Base-by-base conservation (phyloP, 306 rosid genomes). In the Cicer chorassanicum region DNA sequence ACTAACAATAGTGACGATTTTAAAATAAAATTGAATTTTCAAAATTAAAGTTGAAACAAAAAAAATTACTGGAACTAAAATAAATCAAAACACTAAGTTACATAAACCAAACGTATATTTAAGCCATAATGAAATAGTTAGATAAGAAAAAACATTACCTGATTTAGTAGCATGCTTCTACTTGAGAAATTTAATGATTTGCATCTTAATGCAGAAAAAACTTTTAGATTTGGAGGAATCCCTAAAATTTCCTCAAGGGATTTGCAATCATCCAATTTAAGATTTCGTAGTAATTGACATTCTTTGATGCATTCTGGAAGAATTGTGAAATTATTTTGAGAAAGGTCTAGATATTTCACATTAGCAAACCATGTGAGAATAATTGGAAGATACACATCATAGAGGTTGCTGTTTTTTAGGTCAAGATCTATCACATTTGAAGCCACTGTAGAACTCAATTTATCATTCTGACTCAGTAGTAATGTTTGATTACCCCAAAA, bases 221-320 rank as follows among this genome's bases (percentile, higher is more conserved):
- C 0, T 9, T 38, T 0, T 1, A 70, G 15, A 40, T 53, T 34
- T 55, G 78, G 64, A 0, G 73, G 78, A 70, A 76, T 16, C 14
- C 41, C 78, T 64, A 16, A 12, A 70, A 76, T 71, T 55, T 82
- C 75, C 9, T 4, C 7, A 9, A 76, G 78, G 13, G 0, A 1
- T 1, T 24, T 0, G 60, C 79, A 72, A 5, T 4, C 1, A 40
- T 11, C 6, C n/a, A 82, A 4, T 6, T 1, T 0, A 21, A 82
- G 65, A 0, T 1, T 0, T 16, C 9, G 0, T 16, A 70, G 12
- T 5, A 3, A 13, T 36, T 1, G n/a, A 18, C 19, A 68, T 8
- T 49, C 76, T 36, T 69, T 46, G 0, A 69, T 15, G 54, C 70
- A n/a, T 14, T 11, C 6, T 0, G 78, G 73, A 9, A 72, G 41